Evolutionary conservation across 805 yeast genomes (phyloP).

Genomic region (Suhomyces faveliae): DNA sequence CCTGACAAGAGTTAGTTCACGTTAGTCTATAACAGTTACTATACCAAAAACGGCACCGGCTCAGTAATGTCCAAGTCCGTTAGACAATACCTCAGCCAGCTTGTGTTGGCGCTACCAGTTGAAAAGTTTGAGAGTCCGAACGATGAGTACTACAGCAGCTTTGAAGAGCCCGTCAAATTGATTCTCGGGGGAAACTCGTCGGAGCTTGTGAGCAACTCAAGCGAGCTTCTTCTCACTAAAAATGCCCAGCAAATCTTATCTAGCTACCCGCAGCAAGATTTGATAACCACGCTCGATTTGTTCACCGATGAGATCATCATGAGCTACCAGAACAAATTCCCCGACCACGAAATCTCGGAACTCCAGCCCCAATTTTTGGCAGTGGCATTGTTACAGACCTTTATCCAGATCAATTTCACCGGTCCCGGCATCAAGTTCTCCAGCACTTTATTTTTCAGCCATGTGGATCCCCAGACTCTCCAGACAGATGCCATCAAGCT

Average conservation of each 20-base stretch:
- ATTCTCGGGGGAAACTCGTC: conserved; percentile 27
- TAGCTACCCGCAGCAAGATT: conserved; percentile 21
- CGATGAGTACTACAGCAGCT: conserved; percentile 7
- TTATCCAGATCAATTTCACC: conserved; percentile 74
- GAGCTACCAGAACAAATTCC: conserved; percentile 11
- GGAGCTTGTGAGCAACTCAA: conserved; percentile 22
- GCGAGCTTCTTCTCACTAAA: conserved; percentile 16
- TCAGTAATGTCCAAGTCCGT: conserved; percentile 1
- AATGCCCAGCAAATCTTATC: conserved; percentile 14
- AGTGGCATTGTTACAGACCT: conserved; percentile 62
- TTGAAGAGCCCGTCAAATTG: conserved; percentile 15
- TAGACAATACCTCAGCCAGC: conserved; percentile 18
- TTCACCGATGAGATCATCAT: conserved; percentile 15
- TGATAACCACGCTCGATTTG: conserved; percentile 17
- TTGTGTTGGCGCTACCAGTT: conserved; percentile 18
- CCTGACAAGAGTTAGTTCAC: too few species aligned
- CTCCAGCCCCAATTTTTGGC: conserved; percentile 43
- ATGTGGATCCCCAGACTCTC: conserved; percentile 17
- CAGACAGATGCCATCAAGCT: conserved; percentile 36
- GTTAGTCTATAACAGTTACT: too few species aligned
- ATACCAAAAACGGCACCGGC: not conserved
- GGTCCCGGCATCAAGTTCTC: conserved; percentile 64
- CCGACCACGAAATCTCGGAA: conserved; percentile 10
- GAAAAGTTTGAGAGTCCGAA: conserved; percentile 13
- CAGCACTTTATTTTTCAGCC: conserved; percentile 27